phyloP scores from a whole-genome alignment of 2,329 filamentous ascomycete genomes.

The Pseudogymnoascus sp. region DNA sequence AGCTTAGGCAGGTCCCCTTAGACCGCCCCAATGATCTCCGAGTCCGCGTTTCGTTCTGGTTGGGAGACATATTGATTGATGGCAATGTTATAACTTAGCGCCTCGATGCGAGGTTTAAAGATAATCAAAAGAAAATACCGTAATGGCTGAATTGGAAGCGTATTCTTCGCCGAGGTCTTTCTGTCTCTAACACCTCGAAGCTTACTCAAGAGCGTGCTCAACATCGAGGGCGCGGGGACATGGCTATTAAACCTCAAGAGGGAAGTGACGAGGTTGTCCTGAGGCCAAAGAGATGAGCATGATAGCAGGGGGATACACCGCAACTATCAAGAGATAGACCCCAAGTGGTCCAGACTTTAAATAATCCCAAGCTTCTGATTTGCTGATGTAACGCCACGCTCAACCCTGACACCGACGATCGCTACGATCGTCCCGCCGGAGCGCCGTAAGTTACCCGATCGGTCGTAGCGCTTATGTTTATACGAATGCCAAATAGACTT shows the following conservation, averaged over 20 bases:
- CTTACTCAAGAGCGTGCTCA: not conserved
- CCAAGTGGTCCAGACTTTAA: not conserved
- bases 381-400: conserved; percentile 1
- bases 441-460: conserved; percentile 2
- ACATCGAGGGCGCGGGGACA: not conserved
- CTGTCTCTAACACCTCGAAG: not conserved
- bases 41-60: not conserved
- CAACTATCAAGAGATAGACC: not conserved
- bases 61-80: not conserved
- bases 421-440: not conserved
- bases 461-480: conserved; percentile 1
- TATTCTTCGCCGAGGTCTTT: not conserved
- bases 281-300: not conserved
- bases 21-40: conserved; percentile 1
- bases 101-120: not conserved
- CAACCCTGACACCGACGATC: not conserved
- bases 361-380: not conserved
- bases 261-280: not conserved
- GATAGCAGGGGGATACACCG: not conserved
- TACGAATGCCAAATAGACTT: not conserved
- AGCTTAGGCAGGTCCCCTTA: not conserved
- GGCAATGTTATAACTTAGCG: not conserved
- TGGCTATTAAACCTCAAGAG: conserved; percentile 3
- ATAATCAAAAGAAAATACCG: not conserved
- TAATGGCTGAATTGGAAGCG: not conserved